Percentiles rank a stretch among this genome's conserved stretches.
Evolutionary conservation across 2,329 filamentous ascomycete genomes (phyloP).

Genomic region (Cercospora zeina): DNA sequence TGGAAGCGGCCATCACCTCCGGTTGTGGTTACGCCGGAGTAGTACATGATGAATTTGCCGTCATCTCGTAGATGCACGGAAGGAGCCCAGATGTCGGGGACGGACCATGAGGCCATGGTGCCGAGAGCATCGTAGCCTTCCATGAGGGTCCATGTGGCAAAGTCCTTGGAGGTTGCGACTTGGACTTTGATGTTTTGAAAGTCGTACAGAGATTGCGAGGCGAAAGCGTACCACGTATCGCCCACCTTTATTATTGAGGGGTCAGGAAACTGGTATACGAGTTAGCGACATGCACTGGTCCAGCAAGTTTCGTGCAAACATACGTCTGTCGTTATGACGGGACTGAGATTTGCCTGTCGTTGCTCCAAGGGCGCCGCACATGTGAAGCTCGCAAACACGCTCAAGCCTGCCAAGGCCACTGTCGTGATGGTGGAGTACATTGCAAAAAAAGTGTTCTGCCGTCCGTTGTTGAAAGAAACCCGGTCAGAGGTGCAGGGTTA

Average conservation of each 20-base stretch:
- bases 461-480: constrained; percentile 3
- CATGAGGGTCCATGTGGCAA: constrained; percentile 36
- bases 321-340: constrained; percentile 27
- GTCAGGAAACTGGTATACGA: constrained; percentile 40
- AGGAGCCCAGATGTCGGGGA: constrained; percentile 41
- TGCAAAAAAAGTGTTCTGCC: constrained; percentile 4
- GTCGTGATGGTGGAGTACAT: constrained; percentile 5
- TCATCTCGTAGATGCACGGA: constrained; percentile 35
- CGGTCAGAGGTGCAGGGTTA: neutral
- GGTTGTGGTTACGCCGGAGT: constrained; percentile 33
- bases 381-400: constrained; percentile 7
- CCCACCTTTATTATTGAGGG: constrained; percentile 39
- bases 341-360: constrained; percentile 17
- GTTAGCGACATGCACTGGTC: neutral
- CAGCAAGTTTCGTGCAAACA: neutral
- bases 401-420: constrained; percentile 2
- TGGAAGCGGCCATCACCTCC: constrained; percentile 31
- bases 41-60: constrained; percentile 37
- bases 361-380: constrained; percentile 17
- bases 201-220: constrained; percentile 35
- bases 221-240: constrained; percentile 43
- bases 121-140: constrained; percentile 37
- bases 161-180: constrained; percentile 41
- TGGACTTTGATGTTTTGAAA: constrained; percentile 38
- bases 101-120: constrained; percentile 36